These are phyloP conservation scores for Gossypium longicalyx DNA, from an alignment of 345 rosid genomes.

Conservation along the genomic window DNA sequence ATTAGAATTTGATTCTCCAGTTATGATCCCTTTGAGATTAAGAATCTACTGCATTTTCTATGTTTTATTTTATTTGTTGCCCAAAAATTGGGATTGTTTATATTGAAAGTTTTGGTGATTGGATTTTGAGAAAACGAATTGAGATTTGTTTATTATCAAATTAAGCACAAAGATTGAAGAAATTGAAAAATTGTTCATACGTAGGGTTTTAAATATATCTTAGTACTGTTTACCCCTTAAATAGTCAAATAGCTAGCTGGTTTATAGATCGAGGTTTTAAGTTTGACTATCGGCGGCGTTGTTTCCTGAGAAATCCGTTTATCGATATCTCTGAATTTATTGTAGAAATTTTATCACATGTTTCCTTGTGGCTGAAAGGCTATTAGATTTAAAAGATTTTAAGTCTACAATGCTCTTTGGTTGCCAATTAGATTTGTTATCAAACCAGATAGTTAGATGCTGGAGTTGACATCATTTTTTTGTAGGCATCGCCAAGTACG, in stretches of 20 bases:
- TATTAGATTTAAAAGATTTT: neutral
- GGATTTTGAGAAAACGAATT: slow-evolving; percentile 1
- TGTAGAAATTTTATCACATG: neutral
- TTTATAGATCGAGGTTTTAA: neutral
- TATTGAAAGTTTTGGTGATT: neutral
- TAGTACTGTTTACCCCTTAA: neutral
- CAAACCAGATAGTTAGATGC: neutral
- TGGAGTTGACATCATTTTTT: slow-evolving; percentile 11
- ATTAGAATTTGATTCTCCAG: neutral
- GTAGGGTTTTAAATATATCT: neutral
- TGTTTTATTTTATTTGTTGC: neutral
- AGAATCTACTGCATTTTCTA: neutral
- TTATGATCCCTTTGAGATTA: neutral
- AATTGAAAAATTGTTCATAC: neutral
- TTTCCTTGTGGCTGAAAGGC: neutral
- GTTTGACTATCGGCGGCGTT: neutral
- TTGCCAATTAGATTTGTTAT: neutral
- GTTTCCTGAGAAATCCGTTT: neutral
- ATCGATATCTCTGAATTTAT: neutral
- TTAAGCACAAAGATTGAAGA: neutral
- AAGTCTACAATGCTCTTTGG: neutral
- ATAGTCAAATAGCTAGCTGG: neutral
- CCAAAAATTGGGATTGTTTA: neutral
- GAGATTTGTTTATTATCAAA: neutral
- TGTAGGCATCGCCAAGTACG: slow-evolving; percentile 28